Percentiles rank a stretch among this genome's conserved stretches.
phyloP scores from a whole-genome alignment of 1,284 basidiomycete species.

The Retiboletus fuscus region DNA sequence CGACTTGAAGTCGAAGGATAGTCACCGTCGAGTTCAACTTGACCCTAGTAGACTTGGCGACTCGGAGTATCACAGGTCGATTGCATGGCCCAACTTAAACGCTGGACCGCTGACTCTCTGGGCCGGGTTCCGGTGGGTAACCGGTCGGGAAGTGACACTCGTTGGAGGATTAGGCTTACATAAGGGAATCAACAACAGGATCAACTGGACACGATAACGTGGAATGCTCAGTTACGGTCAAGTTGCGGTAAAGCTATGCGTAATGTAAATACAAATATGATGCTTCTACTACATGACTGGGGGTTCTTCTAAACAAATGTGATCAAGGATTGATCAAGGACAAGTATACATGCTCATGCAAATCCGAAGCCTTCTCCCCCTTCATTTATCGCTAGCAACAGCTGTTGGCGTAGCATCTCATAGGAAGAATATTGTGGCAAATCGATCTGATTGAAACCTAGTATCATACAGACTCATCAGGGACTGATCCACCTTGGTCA shows the following conservation, averaged over 20 bases:
- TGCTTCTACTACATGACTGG: slow-evolving; percentile 47
- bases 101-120: no score
- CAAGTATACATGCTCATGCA: slow-evolving; percentile 54
- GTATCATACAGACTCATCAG: slow-evolving; percentile 21
- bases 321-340: slow-evolving; percentile 17
- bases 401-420: slow-evolving; percentile 90
- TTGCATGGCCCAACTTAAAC: no score
- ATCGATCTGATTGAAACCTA: slow-evolving; percentile 89
- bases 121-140: slow-evolving; percentile 12
- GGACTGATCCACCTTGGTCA: slow-evolving; percentile 22
- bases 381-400: slow-evolving; percentile 92
- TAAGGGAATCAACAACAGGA: no score
- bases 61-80: neutral
- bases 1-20: neutral
- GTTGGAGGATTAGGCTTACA: no score
- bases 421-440: slow-evolving; percentile 93
- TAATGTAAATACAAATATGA: slow-evolving; percentile 52
- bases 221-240: slow-evolving; percentile 20
- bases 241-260: slow-evolving; percentile 35
- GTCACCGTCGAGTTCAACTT: slow-evolving; percentile 4
- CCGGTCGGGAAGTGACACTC: slow-evolving; percentile 10
- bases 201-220: neutral
- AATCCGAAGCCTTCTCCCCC: slow-evolving; percentile 94
- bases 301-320: slow-evolving; percentile 31
- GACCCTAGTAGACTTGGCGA: neutral